Base-by-base conservation (phyloP, 129 eudicot species). In the Rutidosis leptorrhynchoides region DNA sequence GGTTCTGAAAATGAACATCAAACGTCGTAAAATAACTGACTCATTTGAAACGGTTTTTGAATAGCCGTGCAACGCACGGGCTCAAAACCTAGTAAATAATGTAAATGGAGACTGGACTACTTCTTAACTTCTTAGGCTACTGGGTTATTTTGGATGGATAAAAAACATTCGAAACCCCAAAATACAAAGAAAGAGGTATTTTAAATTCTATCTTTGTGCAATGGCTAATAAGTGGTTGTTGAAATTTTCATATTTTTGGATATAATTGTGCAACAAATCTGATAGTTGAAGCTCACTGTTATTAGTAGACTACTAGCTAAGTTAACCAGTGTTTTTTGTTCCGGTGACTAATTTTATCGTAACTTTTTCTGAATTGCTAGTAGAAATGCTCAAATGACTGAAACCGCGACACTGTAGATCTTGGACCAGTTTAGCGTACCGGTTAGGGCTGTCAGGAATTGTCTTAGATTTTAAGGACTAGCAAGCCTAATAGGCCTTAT, bases 271-370 rank as follows among this genome's bases (percentile, higher is more conserved):
- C 29, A 58, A 58, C 33, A 27, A 28, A 25, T 58, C 63, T 27
- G 63, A 58, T 58, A 27, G 11, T 14, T 51, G 56, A 51, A 51
- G 56, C 56, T n/a, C 56, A 51, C n/a, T 40, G n/a, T 37, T 40
- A 40, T 2, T 12, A 0, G 46, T 40, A 11, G n/a, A 5, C n/a
- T 0, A 40, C 46, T 40, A 40, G 46, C 3, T 40, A 40, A 40
- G 16, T 12, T 40, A 1, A 10, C n/a, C 12, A 40, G 46, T 12
- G 12, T 40, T 11, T 5, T 40, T 40, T 40, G 46, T 15, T 10
- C 16, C 46, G 11, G 16, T 1, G 5, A 40, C 46, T 2, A 5
- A 15, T 12, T 10, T 12, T 40, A 40, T 0, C 5, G 5, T 40
- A 40, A 40, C 3, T 12, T 40, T 40, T 15, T 10, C 0, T 15